phyloP scores from a whole-genome alignment of 352 stramenopile species.

The Globisporangium orthogonon region DNA sequence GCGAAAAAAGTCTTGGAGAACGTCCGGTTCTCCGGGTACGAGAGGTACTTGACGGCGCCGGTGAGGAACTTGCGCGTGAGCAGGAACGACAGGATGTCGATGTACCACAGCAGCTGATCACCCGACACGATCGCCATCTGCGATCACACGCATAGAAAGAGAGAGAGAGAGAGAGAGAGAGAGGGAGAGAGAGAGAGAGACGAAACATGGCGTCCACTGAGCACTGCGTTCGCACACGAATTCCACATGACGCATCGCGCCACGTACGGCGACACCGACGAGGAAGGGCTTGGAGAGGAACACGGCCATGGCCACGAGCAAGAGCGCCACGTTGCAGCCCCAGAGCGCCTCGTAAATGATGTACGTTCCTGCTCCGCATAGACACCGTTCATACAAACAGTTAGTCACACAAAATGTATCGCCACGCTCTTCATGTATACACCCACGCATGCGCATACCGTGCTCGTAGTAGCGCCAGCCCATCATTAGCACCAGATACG shows the following conservation, averaged over 20 bases:
- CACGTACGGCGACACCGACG: conserved; percentile 58
- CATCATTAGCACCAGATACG: conserved; percentile 45
- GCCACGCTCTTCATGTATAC: too few species aligned
- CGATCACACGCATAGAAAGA: neutral
- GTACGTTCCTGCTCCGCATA: conserved; percentile 43
- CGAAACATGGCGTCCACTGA: too few species aligned
- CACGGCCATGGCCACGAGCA: conserved; percentile 56
- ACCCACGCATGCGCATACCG: conserved; percentile 19
- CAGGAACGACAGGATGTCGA: conserved; percentile 72
- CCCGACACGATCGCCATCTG: conserved; percentile 90
- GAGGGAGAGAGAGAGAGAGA: neutral
- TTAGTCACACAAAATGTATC: neutral
- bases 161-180: neutral
- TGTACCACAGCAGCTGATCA: conserved; percentile 92
- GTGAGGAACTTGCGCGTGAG: conserved; percentile 82
- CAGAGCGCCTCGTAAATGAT: conserved; percentile 74
- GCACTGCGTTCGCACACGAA: too few species aligned
- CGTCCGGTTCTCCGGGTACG: conserved; percentile 69
- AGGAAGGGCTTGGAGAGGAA: conserved; percentile 80
- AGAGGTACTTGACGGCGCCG: conserved; percentile 89
- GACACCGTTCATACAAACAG: neutral
- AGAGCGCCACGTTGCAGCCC: conserved; percentile 75
- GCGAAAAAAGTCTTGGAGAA: conserved; percentile 81
- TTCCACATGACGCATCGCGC: too few species aligned
- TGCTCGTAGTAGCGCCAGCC: conserved; percentile 54